These are phyloP conservation scores for Priceomyces fermenticarens DNA, from an alignment of 805 yeast species.

Conservation along the genomic window DNA sequence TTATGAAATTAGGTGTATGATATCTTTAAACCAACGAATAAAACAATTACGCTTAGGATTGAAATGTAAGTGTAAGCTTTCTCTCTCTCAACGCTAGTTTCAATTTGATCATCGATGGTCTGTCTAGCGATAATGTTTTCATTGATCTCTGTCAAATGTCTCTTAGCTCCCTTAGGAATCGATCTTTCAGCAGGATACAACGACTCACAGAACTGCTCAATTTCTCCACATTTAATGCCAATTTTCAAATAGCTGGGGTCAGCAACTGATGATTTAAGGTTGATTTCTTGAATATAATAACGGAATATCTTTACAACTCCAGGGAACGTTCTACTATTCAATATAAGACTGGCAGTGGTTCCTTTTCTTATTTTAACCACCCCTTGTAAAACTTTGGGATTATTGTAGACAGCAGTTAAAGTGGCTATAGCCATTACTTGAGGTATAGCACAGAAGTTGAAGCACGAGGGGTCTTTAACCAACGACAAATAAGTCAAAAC, in stretches of 20 bases:
- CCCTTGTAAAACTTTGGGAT: conserved; percentile 63
- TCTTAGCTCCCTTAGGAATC: conserved; percentile 51
- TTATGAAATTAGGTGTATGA: no score
- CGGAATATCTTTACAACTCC: conserved; percentile 78
- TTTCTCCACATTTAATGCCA: conserved; percentile 81
- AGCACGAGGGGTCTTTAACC: conserved; percentile 76
- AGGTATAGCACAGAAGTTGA: conserved; percentile 94
- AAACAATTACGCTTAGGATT: conserved; percentile 9
- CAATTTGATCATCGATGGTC: conserved; percentile 28
- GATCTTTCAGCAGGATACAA: conserved; percentile 58
- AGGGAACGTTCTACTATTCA: conserved; percentile 68
- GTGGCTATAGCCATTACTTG: conserved; percentile 99
- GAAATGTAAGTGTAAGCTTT: conserved; percentile 16
- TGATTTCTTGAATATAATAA: conserved; percentile 69
- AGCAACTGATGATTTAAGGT: conserved; percentile 69
- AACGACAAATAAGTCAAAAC: conserved; percentile 71
- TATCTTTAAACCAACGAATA: conserved; percentile 4
- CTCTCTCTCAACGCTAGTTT: conserved; percentile 9
- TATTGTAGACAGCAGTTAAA: conserved; percentile 78
- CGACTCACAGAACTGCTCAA: conserved; percentile 82
- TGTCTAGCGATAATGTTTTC: conserved; percentile 36
- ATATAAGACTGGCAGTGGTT: conserved; percentile 71
- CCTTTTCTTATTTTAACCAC: conserved; percentile 92
- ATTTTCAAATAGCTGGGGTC: conserved; percentile 86
- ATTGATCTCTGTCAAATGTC: conserved; percentile 34